These are phyloP conservation scores for Pythium dissimile DNA, from an alignment of 352 stramenopile genomes.

Conservation along the genomic window DNA sequence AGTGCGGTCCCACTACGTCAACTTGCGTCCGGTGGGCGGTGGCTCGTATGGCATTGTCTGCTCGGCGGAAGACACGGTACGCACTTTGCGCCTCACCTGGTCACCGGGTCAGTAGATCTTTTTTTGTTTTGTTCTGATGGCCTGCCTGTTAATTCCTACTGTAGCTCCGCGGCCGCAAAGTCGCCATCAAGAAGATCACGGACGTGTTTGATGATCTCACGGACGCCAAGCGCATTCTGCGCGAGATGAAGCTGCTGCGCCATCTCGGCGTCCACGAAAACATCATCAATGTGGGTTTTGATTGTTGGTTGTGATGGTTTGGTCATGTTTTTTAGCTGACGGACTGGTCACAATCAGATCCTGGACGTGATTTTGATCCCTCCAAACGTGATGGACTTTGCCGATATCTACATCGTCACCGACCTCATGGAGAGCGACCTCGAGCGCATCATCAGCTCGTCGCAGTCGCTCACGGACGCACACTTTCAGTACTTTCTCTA, in stretches of 20 bases:
- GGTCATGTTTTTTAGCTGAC: not conserved
- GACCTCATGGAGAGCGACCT: constrained; percentile 69
- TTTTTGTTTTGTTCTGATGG: not conserved
- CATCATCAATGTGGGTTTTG: constrained; percentile 82
- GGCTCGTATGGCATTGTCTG: constrained; percentile 93
- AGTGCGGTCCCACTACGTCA: constrained; percentile 78
- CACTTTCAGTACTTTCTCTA: constrained; percentile 61
- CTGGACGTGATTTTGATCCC: constrained; percentile 80
- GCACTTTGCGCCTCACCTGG: not conserved
- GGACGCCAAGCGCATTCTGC: constrained; percentile 91
- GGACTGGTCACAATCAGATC: constrained; percentile 39
- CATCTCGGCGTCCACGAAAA: constrained; percentile 91
- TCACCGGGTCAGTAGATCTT: no score
- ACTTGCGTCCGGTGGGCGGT: constrained; percentile 69
- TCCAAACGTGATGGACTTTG: constrained; percentile 82
- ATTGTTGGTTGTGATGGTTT: not conserved
- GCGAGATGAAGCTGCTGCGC: constrained; percentile 92
- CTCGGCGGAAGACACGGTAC: constrained; percentile 88
- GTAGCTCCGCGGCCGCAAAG: constrained; percentile 77
- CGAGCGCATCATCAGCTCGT: constrained; percentile 58
- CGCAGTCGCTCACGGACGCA: constrained; percentile 34
- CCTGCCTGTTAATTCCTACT: not conserved
- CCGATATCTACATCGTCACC: constrained; percentile 81
- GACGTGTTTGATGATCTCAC: constrained; percentile 91
- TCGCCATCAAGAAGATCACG: constrained; percentile 92